phyloP scores from a whole-genome alignment of 2,329 filamentous ascomycete genomes.

The Cytospora piceae region DNA sequence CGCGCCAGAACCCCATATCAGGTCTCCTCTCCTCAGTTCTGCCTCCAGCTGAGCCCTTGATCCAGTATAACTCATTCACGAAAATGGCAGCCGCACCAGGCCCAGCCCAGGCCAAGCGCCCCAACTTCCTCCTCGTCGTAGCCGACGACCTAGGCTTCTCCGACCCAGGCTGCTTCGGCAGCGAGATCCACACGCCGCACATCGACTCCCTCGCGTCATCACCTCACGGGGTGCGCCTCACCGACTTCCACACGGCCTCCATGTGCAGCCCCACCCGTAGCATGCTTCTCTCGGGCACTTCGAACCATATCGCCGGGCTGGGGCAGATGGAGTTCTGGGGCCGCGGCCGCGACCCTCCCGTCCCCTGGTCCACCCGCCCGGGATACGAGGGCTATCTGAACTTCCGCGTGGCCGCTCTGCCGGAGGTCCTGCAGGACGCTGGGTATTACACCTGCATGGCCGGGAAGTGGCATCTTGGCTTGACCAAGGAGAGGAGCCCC shows the following conservation, averaged over 20 bases:
- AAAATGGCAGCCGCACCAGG: neutral
- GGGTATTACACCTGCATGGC: constrained; percentile 40
- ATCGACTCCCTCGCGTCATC: constrained; percentile 51
- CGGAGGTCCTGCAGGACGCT: constrained; percentile 37
- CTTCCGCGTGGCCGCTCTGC: constrained; percentile 36
- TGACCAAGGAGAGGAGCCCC: constrained; percentile 60
- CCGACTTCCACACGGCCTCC: constrained; percentile 61
- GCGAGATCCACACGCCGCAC: constrained; percentile 60
- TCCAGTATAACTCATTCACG: neutral
- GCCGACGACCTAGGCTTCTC: constrained; percentile 38
- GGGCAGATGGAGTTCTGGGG: constrained; percentile 56
- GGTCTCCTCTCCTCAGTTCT: neutral
- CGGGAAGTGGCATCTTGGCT: constrained; percentile 45
- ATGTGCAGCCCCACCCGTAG: constrained; percentile 61
- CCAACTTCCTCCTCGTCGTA: constrained; percentile 38
- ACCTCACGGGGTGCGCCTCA: constrained; percentile 54
- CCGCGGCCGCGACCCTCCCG: constrained; percentile 36
- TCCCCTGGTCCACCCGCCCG: constrained; percentile 29
- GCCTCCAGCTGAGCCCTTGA: neutral
- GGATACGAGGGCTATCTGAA: constrained; percentile 42
- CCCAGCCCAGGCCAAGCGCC: constrained; percentile 7
- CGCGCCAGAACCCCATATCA: neutral
- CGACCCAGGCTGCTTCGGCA: constrained; percentile 48
- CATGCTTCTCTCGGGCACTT: constrained; percentile 64
- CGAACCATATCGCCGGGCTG: constrained; percentile 58